Conservation (phyloP, 2,329 filamentous ascomycete genomes). For the Spiromastix sp. region DNA sequence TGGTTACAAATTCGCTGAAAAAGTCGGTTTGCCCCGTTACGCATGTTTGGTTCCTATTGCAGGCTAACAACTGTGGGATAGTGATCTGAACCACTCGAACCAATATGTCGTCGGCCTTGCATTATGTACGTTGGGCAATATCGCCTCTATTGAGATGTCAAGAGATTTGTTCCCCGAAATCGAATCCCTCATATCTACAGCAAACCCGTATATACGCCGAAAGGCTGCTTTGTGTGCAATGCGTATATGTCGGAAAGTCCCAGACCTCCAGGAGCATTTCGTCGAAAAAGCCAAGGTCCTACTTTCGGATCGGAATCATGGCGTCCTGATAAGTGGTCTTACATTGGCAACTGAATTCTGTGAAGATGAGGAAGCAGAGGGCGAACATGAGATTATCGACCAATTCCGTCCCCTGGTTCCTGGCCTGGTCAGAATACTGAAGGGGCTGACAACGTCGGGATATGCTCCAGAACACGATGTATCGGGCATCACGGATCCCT, state of each 20-base stretch:
- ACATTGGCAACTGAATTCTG: conserved; percentile 87
- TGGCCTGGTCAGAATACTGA: conserved; percentile 77
- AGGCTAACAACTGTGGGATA: conserved; percentile 26
- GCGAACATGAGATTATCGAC: conserved; percentile 81
- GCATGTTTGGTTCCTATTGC: not conserved
- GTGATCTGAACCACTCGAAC: conserved; percentile 92
- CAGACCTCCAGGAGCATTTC: conserved; percentile 94
- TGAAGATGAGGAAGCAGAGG: conserved; percentile 87
- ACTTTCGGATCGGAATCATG: conserved; percentile 87
- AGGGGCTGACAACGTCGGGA: conserved; percentile 84
- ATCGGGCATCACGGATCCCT: conserved; percentile 94
- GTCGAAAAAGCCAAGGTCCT: conserved; percentile 84
- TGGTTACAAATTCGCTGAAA: conserved; percentile 95
- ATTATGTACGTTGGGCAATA: conserved; percentile 92
- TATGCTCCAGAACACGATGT: conserved; percentile 98
- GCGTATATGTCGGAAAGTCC: conserved; percentile 96
- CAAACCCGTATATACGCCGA: conserved; percentile 95
- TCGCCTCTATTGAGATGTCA: conserved; percentile 96
- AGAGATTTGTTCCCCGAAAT: conserved; percentile 94
- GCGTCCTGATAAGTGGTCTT: conserved; percentile 83
- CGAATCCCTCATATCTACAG: conserved; percentile 79
- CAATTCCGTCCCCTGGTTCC: conserved; percentile 83
- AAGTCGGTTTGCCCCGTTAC: conserved; percentile 58
- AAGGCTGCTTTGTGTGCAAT: conserved; percentile 98
- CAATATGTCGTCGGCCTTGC: conserved; percentile 97